These are phyloP conservation scores for Entrophospora sp. DNA, from an alignment of 192 early-diverging fungal genomes.

Conservation along the genomic window DNA sequence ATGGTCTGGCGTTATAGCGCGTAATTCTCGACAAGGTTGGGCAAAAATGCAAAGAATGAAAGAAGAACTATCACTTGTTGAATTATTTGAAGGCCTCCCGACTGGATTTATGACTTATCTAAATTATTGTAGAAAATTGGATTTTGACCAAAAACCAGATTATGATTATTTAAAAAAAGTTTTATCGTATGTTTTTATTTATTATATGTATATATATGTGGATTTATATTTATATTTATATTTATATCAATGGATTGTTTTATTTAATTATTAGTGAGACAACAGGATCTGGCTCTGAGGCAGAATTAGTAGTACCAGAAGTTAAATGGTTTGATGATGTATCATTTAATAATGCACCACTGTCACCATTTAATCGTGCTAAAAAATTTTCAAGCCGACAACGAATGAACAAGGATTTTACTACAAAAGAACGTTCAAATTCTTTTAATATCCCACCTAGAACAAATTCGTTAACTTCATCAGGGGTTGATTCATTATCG, in stretches of 20 bases:
- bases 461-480: neutral
- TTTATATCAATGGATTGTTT: neutral
- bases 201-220: too few species aligned
- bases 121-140: conserved; percentile 58
- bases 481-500: too few species aligned
- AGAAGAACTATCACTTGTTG: conserved; percentile 59
- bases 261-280: neutral
- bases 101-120: conserved; percentile 62
- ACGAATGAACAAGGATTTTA: neutral
- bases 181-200: conserved; percentile 12
- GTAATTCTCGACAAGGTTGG: conserved; percentile 75
- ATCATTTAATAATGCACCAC: neutral
- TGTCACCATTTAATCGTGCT: neutral
- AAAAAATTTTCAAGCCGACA: neutral
- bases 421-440: neutral
- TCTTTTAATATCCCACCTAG: neutral
- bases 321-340: neutral
- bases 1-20: conserved; percentile 81
- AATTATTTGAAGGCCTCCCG: conserved; percentile 71
- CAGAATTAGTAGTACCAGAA: neutral
- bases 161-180: conserved; percentile 59
- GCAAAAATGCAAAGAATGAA: conserved; percentile 83
- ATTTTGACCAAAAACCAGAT: conserved; percentile 71
- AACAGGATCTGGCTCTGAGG: neutral
- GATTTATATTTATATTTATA: too few species aligned